Evolutionary conservation across 257 asterid genomes (phyloP), one percentile per base, ranked within the genome.

Genomic region (Salvia hispanica): DNA sequence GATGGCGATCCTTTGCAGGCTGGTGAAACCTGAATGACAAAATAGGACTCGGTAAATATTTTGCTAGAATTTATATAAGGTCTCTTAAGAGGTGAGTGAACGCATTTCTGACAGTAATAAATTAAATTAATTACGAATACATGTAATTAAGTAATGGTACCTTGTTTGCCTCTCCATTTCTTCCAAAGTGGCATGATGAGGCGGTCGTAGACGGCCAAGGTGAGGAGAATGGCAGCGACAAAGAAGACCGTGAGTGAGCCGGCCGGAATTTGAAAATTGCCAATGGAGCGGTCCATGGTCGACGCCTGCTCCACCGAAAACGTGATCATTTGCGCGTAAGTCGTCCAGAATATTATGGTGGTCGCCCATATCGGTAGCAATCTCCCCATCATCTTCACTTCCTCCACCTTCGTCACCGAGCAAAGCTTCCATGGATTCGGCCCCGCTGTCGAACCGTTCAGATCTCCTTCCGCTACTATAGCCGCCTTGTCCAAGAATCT

Each of bases 281-380:
- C 95, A 5, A 90, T 37, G 2, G 73, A 43, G 74, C 98, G 75
- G 13, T 85, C 64, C 98, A 93, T 93, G 66, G 98, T 86, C 50
- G 90, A 76, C 0, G 98, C 98, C 78, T 93, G 98, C 56, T 86
- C 85, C 8, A 93, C 98, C 0, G 97, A 93, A 70, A 90, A 93
- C 6, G 97, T 90, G 9, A 90, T 93, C 97, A 93, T 88, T 77
- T 93, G 97, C 7, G 98, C 98, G 47, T 90, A 93, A 7, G 85
- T 84, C 21, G 98, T 93, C 98, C 98, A 93, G 76, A 93, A 93
- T 8, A 93, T 72, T 51, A 93, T 90, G 36, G 98, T 93, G 5
- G 97, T 93, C 4, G 98, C 96, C 98, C 98, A 93, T 50, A 90
- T 79, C 3, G 98, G 98, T 12, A 93, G 76, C 62, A 93, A 56